Evolutionary conservation across 2,329 filamentous ascomycete genomes (phyloP).

Genomic region (Ustilaginoidea virens): DNA sequence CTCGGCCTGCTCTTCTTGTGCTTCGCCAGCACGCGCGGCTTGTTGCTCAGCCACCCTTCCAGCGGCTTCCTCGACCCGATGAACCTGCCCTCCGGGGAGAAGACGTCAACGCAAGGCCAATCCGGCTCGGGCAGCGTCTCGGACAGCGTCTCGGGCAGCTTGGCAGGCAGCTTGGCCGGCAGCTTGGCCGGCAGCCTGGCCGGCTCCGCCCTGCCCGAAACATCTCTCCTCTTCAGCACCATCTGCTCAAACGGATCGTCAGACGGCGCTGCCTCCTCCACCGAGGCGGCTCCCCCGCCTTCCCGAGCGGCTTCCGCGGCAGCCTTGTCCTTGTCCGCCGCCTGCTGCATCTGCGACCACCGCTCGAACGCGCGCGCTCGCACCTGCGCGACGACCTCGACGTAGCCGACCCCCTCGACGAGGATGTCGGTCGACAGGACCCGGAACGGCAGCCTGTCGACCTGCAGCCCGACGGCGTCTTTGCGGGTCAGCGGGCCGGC

Average conservation of each 20-base stretch:
- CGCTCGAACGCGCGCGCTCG: conserved; percentile 34
- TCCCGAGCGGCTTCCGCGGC: too few species aligned
- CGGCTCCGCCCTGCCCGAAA: not conserved
- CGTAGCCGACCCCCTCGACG: conserved; percentile 85
- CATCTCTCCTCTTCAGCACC: conserved; percentile 11
- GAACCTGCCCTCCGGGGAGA: conserved; percentile 70
- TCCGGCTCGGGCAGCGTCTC: conserved; percentile 15
- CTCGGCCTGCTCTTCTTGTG: conserved; percentile 42
- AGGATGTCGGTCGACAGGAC: conserved; percentile 73
- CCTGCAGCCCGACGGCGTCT: conserved; percentile 44
- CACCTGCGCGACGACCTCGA: conserved; percentile 75
- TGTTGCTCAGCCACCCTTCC: conserved; percentile 52
- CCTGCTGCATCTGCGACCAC: conserved; percentile 6
- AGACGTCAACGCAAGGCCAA: conserved; percentile 70
- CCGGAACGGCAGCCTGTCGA: conserved; percentile 60
- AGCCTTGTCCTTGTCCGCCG: conserved; percentile 10
- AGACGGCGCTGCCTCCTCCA: not conserved
- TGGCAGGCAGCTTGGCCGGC: not conserved
- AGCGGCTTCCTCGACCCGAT: conserved; percentile 52
- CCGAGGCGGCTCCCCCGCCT: not conserved
- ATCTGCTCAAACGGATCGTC: conserved; percentile 13
- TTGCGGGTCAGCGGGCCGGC: conserved; percentile 56
- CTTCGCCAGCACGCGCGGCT: conserved; percentile 32
- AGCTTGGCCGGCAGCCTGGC: not conserved
- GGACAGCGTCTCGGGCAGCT: conserved; percentile 10